These are phyloP conservation scores for Thielaviopsis ethacetica DNA, from an alignment of 2,329 filamentous ascomycete genomes.

Conservation along the genomic window DNA sequence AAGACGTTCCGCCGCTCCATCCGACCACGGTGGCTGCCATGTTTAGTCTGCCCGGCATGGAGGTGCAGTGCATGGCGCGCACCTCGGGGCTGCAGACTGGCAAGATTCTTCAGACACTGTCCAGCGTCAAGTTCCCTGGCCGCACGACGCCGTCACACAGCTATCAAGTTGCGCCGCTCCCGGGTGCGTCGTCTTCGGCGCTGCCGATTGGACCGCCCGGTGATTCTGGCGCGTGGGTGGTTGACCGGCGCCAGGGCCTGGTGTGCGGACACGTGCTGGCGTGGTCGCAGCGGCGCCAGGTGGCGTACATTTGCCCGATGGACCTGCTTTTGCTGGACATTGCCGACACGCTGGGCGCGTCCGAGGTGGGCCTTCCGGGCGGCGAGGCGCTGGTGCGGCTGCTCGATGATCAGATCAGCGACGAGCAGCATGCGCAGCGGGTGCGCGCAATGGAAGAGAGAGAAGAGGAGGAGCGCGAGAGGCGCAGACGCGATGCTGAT, in stretches of 20 bases:
- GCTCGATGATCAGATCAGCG: constrained; percentile 10
- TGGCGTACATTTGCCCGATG: constrained; percentile 93
- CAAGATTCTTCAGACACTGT: constrained; percentile 59
- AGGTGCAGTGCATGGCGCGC: constrained; percentile 76
- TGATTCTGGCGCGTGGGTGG: constrained; percentile 85
- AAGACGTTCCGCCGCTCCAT: constrained; percentile 25
- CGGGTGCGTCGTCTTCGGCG: constrained; percentile 9
- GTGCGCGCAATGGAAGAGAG: constrained; percentile 10
- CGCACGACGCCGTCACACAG: constrained; percentile 64
- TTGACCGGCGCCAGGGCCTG: constrained; percentile 60
- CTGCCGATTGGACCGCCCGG: constrained; percentile 54
- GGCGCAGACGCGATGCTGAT: not conserved
- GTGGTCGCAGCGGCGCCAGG: constrained; percentile 63
- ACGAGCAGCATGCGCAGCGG: not conserved
- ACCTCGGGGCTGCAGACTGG: constrained; percentile 73
- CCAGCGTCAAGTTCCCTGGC: constrained; percentile 74
- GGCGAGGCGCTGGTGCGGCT: constrained; percentile 27
- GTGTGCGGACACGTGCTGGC: constrained; percentile 85
- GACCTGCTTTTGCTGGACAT: constrained; percentile 79
- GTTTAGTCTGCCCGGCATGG: constrained; percentile 50
- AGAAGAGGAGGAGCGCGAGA: not conserved
- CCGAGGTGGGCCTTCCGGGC: constrained; percentile 54
- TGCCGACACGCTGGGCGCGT: constrained; percentile 55
- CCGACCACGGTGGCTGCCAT: constrained; percentile 43
- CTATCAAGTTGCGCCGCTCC: constrained; percentile 32